Conservation (phyloP, 2,329 filamentous ascomycete species). For the Metarhizium anisopliae region DNA sequence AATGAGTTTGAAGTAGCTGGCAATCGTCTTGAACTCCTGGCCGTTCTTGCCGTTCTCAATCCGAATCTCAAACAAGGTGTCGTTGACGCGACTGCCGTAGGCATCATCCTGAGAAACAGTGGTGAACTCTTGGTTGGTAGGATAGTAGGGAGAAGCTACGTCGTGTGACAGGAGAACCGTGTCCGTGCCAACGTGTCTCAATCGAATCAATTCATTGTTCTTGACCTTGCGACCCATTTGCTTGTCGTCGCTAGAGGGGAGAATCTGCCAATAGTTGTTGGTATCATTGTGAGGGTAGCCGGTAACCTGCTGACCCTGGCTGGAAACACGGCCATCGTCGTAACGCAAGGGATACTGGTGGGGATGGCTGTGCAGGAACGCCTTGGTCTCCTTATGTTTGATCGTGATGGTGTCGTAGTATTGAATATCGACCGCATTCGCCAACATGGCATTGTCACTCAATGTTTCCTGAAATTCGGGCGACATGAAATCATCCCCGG, state of each 20-base stretch:
- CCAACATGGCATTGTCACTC: conserved; percentile 86
- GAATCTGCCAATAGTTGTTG: conserved; percentile 96
- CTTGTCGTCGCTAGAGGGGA: conserved; percentile 57
- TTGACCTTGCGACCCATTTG: conserved; percentile 56
- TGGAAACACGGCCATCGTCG: conserved; percentile 93
- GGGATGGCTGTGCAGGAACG: conserved; percentile 87
- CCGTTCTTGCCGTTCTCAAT: conserved; percentile 76
- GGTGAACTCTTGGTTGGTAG: conserved; percentile 98
- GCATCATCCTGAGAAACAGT: conserved; percentile 67
- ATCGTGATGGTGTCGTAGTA: conserved; percentile 86
- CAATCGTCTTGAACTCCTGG: conserved; percentile 82
- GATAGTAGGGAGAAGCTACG: conserved; percentile 90
- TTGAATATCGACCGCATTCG: conserved; percentile 75
- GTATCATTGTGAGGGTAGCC: conserved; percentile 98
- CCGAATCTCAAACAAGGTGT: conserved; percentile 87
- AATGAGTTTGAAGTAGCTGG: conserved; percentile 91
- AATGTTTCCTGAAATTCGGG: conserved; percentile 97
- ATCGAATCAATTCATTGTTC: conserved; percentile 77
- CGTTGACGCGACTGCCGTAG: conserved; percentile 65
- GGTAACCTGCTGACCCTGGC: conserved; percentile 95
- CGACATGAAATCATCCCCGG: conserved; percentile 97
- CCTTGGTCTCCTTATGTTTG: conserved; percentile 94
- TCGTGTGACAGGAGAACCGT: conserved; percentile 86
- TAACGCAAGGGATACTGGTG: conserved; percentile 89
- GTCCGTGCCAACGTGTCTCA: conserved; percentile 80